Percentiles rank a stretch among this genome's conserved stretches.
Evolutionary conservation across 1,284 basidiomycete species (phyloP).

Genomic region (Fomitopsis betulina): DNA sequence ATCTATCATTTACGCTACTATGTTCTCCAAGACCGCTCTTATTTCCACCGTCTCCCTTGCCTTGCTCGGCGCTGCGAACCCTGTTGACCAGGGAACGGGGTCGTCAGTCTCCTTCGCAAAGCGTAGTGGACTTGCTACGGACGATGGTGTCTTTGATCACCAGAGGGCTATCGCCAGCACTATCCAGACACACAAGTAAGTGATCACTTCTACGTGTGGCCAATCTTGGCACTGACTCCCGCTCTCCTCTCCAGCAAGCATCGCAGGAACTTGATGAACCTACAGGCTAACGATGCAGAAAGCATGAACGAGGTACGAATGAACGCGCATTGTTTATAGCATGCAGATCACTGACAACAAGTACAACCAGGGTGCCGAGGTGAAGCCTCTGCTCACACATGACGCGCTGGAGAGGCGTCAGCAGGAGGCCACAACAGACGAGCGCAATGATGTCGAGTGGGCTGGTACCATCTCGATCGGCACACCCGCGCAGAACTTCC

Average conservation of each 20-base stretch:
- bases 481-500: constrained; percentile 18
- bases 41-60: constrained; percentile 20
- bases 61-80: constrained; percentile 21
- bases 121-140: constrained; percentile 17
- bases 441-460: constrained; percentile 20
- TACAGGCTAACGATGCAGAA: constrained; percentile 5
- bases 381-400: constrained; percentile 7
- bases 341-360: too few relatives aligned
- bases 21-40: constrained; percentile 24
- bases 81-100: constrained; percentile 17
- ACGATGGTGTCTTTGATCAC: constrained; percentile 22
- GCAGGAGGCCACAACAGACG: constrained; percentile 13
- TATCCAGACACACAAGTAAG: constrained; percentile 19
- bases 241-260: constrained; percentile 16
- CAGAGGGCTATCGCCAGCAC: constrained; percentile 12
- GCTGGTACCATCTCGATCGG: constrained; percentile 26
- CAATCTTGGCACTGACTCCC: background rate
- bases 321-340: too few relatives aligned
- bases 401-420: constrained; percentile 11
- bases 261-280: constrained; percentile 24
- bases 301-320: background rate
- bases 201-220: constrained; percentile 3
- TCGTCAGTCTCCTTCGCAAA: constrained; percentile 17
- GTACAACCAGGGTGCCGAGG: constrained; percentile 9
- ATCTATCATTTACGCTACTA: constrained; percentile 2